Evolutionary conservation across 2,329 filamentous ascomycete species (phyloP), one percentile per base, ranked within the genome.

Genomic region (Fusarium zealandicum): DNA sequence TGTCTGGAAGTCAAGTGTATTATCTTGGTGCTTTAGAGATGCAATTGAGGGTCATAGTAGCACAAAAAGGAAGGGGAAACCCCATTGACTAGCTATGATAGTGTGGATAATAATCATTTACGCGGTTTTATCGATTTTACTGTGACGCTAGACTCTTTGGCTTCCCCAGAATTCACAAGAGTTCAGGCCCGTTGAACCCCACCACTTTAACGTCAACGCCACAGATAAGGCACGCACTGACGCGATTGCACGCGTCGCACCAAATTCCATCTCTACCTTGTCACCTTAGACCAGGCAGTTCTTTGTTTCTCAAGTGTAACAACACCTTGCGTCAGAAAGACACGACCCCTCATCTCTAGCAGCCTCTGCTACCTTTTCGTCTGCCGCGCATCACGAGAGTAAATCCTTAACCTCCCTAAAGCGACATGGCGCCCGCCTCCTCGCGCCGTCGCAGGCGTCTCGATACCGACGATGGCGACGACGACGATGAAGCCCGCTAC

Each of bases 401-500:
- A 7, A 12, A 16, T 25, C n/a, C 18, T 25, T 27, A 42, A 31
- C 14, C 9, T 13, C 14, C 14, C 25, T 31, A 32, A 38, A 31
- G 49, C 57, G 59, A 48, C 17, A 75, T 75, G 73, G 54, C 65
- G 36, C 64, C 64, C 17, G 45, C 58, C 30, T 61, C 65, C 16
- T 69, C 68, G 38, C 69, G 76, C 49, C 80, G 80, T 39, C 77
- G 80, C 16, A 72, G 77, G 52, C 78, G 80, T 46, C 70, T 74
- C 17, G 71, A 73, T 10, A 72, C 72, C 35, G 76, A 80, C 20
- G 74, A 76, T n/a, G 70, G 72, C 11, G 72, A 75, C 37, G 70
- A 75, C 14, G 69, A 72, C 45, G 70, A 73, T 48, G 32, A 56
- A 38, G 33, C 44, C 30, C 59, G 45, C 51, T 65, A 54, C 49